These are phyloP conservation scores for Penicillium oxalicum DNA, from an alignment of 2,329 filamentous ascomycete species.

Conservation along the genomic window DNA sequence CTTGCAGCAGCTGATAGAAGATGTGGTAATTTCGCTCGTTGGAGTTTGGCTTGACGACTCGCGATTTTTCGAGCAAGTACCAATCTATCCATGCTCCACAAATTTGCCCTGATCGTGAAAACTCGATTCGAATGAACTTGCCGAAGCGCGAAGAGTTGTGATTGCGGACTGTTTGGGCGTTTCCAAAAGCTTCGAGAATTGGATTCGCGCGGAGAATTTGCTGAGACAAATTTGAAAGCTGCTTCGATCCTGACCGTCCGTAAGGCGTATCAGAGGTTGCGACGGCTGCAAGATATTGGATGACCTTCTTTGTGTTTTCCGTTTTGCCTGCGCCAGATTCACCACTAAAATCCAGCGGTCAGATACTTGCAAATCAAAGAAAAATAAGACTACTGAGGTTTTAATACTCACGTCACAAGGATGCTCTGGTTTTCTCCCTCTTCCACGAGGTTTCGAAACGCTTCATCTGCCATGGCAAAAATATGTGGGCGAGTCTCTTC, in stretches of 20 bases:
- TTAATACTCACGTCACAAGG: constrained; percentile 64
- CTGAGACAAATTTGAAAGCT: constrained; percentile 82
- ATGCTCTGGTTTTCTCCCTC: constrained; percentile 97
- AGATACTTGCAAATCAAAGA: background rate
- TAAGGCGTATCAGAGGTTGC: constrained; percentile 72
- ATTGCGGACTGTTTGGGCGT: constrained; percentile 94
- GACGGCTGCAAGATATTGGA: constrained; percentile 94
- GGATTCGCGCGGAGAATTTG: constrained; percentile 95
- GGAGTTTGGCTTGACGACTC: constrained; percentile 79
- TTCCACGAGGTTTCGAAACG: constrained; percentile 90
- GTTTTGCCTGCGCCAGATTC: constrained; percentile 98
- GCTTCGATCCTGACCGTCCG: constrained; percentile 54
- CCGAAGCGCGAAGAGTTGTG: constrained; percentile 98
- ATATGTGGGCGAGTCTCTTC: constrained; percentile 98
- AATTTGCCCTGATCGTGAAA: constrained; percentile 80
- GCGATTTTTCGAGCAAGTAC: constrained; percentile 97
- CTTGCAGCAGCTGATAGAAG: constrained; percentile 91
- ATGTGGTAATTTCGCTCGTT: constrained; percentile 95
- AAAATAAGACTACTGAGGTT: background rate
- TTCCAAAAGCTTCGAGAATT: constrained; percentile 95
- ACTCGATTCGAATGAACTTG: constrained; percentile 97
- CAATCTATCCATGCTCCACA: constrained; percentile 96
- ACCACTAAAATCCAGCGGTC: constrained; percentile 46
- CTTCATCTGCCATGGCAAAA: constrained; percentile 94
- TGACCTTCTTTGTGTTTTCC: constrained; percentile 99